These are phyloP conservation scores for Collybia sp. DNA, from an alignment of 768 basidiomycete genomes.

Conservation along the genomic window DNA sequence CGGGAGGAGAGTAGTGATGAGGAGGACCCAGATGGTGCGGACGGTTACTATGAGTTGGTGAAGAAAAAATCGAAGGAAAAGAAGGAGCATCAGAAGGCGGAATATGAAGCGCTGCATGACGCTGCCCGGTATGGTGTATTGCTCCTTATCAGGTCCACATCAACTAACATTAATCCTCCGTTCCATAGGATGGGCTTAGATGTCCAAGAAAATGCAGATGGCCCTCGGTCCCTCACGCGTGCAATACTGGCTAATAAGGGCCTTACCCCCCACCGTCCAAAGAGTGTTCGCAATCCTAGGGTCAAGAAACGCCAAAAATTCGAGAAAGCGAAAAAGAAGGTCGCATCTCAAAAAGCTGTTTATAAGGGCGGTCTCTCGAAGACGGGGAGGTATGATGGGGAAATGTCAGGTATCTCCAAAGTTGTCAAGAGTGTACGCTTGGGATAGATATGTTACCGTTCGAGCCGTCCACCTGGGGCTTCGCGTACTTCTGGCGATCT, in stretches of 20 bases:
- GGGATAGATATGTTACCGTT: constrained; percentile 24
- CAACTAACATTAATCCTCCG: constrained; percentile 6
- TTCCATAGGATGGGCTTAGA: constrained; percentile 20
- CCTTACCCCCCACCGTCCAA: constrained; percentile 84
- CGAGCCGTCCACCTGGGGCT: too few relatives aligned
- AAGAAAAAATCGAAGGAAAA: constrained; percentile 65
- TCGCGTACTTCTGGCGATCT: too few relatives aligned
- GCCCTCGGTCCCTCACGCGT: constrained; percentile 85
- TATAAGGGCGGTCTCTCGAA: constrained; percentile 83
- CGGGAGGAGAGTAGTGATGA: constrained; percentile 32
- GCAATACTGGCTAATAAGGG: constrained; percentile 94
- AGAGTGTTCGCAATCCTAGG: constrained; percentile 91
- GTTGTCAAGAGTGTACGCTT: constrained; percentile 84
- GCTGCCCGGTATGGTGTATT: constrained; percentile 47
- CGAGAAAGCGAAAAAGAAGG: constrained; percentile 93
- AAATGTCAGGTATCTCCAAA: constrained; percentile 88
- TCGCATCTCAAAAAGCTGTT: constrained; percentile 85
- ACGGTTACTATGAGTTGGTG: constrained; percentile 91
- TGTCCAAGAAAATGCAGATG: constrained; percentile 33
- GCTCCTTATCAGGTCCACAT: background rate
- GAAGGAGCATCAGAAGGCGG: constrained; percentile 77
- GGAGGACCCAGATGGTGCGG: constrained; percentile 43
- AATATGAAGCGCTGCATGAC: constrained; percentile 64
- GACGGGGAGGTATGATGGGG: constrained; percentile 77
- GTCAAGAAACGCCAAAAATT: constrained; percentile 94